A percentile compares a stretch with the other conserved stretches of the same genome.
Evolutionary conservation across 2,329 filamentous ascomycete genomes (phyloP).

Genomic region (Golovinomyces cichoracearum): DNA sequence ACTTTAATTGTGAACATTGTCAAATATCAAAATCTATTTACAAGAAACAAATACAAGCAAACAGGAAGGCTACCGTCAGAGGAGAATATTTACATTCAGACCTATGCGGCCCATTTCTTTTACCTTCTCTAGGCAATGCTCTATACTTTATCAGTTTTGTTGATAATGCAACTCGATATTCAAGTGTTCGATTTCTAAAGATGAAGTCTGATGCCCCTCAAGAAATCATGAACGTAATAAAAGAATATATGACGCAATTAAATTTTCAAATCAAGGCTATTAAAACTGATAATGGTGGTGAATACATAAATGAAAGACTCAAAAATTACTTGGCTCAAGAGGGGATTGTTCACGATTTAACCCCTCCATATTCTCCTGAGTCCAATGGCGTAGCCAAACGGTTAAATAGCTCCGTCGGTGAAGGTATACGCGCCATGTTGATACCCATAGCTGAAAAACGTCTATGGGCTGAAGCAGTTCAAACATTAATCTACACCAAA

Average conservation of each 20-base stretch:
- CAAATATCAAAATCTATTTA: neutral
- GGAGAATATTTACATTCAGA: constrained; percentile 1
- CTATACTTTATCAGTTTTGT: neutral
- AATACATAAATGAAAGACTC: neutral
- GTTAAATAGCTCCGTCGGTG: neutral
- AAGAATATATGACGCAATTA: neutral
- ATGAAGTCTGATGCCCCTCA: neutral
- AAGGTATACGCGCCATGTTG: neutral
- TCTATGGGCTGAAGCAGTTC: constrained; percentile 1
- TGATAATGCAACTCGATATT: neutral
- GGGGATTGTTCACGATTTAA: neutral
- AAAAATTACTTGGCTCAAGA: neutral
- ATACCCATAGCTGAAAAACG: neutral
- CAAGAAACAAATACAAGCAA: neutral
- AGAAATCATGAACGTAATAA: neutral
- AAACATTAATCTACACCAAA: neutral
- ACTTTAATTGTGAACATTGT: constrained; percentile 1
- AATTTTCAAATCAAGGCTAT: neutral
- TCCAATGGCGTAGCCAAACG: neutral
- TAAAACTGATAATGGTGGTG: neutral
- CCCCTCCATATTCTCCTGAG: neutral
- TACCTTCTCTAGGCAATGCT: neutral
- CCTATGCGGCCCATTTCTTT: neutral
- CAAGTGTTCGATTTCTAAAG: neutral
- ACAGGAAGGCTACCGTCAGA: neutral